Percentiles rank a stretch among this genome's conserved stretches.
These are phyloP conservation scores for Tetrahymena thermophila DNA, from an alignment of 73 alveolate genomes.

Conservation along the genomic window DNA sequence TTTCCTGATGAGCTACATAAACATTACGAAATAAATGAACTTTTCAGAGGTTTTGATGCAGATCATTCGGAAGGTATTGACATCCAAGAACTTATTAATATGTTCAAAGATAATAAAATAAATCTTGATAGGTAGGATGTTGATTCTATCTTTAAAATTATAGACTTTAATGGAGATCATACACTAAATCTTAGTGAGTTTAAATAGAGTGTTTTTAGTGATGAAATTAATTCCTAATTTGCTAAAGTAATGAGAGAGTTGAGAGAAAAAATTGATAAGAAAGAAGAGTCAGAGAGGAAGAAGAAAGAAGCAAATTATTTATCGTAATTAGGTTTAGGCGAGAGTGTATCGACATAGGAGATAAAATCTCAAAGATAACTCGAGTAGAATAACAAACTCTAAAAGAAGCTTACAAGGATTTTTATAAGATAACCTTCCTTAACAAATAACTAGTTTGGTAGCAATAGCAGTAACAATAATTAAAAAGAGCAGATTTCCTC, in stretches of 20 bases:
- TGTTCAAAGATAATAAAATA: slow-evolving; percentile 12
- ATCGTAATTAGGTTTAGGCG: not conserved
- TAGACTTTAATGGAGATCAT: slow-evolving; percentile 25
- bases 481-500: not conserved
- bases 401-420: not conserved
- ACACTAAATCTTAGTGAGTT: slow-evolving; percentile 9
- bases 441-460: not conserved
- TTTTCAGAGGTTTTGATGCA: slow-evolving; percentile 19
- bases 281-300: not conserved
- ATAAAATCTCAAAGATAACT: not conserved
- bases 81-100: slow-evolving; percentile 4
- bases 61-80: slow-evolving; percentile 31
- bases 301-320: not conserved
- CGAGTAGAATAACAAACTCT: not conserved
- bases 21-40: not conserved
- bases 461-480: not conserved
- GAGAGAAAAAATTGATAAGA: not conserved
- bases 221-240: slow-evolving; percentile 4
- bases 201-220: not conserved
- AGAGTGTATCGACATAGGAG: not conserved
- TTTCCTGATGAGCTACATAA: slow-evolving; percentile 8
- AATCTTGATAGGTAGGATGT: slow-evolving; percentile 7
- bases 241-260: slow-evolving; percentile 34
- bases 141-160: not conserved
- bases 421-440: not conserved